Evolutionary conservation across 75 land plant genomes (phyloP).

Genomic region (Pinus taeda): DNA sequence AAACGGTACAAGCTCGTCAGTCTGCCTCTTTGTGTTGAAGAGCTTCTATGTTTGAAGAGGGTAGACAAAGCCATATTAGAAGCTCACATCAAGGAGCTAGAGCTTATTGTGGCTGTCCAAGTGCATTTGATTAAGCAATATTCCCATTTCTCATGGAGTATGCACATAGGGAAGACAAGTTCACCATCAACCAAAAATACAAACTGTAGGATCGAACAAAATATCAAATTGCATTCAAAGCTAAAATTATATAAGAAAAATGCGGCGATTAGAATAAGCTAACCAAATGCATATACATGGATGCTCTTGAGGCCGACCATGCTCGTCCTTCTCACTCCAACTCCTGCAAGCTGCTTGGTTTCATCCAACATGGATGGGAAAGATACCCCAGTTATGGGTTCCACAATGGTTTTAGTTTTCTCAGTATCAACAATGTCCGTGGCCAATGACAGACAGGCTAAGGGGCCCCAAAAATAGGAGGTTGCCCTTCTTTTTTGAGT

Average conservation of each 20-base stretch:
- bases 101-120: no score
- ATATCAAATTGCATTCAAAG: neutral
- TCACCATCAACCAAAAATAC: no score
- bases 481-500: neutral
- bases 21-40: no score
- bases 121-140: neutral
- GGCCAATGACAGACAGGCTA: constrained; percentile 28
- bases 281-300: constrained; percentile 91
- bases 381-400: constrained; percentile 65
- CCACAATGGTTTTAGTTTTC: constrained; percentile 20
- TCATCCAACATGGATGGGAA: constrained; percentile 60
- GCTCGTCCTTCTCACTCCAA: constrained; percentile 79
- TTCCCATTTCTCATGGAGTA: neutral
- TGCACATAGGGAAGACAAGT: neutral
- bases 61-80: no score
- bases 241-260: neutral
- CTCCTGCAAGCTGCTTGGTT: constrained; percentile 50
- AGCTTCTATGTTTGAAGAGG: no score
- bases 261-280: neutral
- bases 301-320: constrained; percentile 87
- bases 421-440: constrained; percentile 9
- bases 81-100: no score
- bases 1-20: no score
- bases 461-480: constrained; percentile 27
- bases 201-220: no score